These are phyloP conservation scores for Starmerella potacharoeniae DNA, from an alignment of 805 yeast species.

Conservation along the genomic window DNA sequence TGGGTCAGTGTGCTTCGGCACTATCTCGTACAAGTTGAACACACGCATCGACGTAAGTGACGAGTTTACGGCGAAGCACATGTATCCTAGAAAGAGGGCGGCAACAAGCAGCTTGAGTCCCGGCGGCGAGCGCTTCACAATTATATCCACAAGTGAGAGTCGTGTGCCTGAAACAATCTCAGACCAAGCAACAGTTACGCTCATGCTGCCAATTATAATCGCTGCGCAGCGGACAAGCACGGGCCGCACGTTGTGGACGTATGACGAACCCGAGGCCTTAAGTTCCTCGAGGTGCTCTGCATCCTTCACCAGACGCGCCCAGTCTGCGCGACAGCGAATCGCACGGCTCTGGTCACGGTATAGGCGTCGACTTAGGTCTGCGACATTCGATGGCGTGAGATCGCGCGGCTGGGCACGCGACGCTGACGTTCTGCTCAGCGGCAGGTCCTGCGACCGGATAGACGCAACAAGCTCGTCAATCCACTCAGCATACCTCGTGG, in stretches of 20 bases:
- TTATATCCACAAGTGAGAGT: constrained; percentile 47
- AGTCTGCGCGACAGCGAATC: constrained; percentile 47
- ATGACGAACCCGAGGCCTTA: background rate
- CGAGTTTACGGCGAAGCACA: constrained; percentile 55
- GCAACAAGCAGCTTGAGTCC: constrained; percentile 34
- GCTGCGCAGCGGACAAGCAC: constrained; percentile 36
- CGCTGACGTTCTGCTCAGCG: constrained; percentile 14
- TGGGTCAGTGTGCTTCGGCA: constrained; percentile 58
- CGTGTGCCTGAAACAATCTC: constrained; percentile 63
- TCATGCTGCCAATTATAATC: constrained; percentile 33
- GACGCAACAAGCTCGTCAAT: constrained; percentile 46
- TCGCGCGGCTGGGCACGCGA: constrained; percentile 20
- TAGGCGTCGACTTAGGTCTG: constrained; percentile 41
- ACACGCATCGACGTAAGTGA: constrained; percentile 57
- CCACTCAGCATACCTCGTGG: constrained; percentile 49
- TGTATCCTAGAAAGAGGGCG: constrained; percentile 43
- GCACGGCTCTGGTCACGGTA: constrained; percentile 42
- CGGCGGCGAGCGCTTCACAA: constrained; percentile 33
- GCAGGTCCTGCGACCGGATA: constrained; percentile 20
- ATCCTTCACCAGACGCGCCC: constrained; percentile 38
- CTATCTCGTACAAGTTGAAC: constrained; percentile 67
- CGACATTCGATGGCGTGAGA: constrained; percentile 35
- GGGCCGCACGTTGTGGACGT: constrained; percentile 33
- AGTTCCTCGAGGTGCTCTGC: constrained; percentile 49
- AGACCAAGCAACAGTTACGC: constrained; percentile 54